Conservation (phyloP, 2,329 filamentous ascomycete genomes). For the Epichloe hybrida region DNA sequence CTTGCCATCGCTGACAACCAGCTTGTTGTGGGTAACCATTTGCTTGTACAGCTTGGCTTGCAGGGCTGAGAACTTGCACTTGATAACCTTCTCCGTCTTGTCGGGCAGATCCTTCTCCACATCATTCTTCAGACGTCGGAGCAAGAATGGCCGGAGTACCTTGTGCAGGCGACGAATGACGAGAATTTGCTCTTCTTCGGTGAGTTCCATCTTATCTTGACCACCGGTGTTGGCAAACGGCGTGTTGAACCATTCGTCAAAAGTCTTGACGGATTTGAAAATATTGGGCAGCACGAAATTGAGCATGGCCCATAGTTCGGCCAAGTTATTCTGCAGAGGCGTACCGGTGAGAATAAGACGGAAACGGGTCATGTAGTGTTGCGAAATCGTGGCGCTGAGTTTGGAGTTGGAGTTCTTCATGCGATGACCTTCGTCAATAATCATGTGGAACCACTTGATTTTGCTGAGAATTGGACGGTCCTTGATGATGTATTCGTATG, state of each 20-base stretch:
- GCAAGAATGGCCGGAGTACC: constrained; percentile 89
- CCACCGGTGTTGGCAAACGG: constrained; percentile 96
- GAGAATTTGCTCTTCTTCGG: constrained; percentile 97
- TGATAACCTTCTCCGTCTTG: constrained; percentile 98
- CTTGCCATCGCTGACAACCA: constrained; percentile 89
- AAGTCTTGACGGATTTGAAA: constrained; percentile 97
- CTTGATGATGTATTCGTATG: constrained; percentile 99
- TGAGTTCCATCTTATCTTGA: constrained; percentile 97
- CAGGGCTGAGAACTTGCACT: constrained; percentile 93
- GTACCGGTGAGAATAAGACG: constrained; percentile 96
- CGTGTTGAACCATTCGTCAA: constrained; percentile 99
- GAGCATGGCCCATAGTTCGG: constrained; percentile 92
- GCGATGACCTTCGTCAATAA: constrained; percentile 96
- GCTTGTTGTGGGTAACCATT: constrained; percentile 88
- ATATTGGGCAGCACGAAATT: constrained; percentile 98
- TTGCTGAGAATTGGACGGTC: constrained; percentile 90
- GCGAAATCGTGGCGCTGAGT: constrained; percentile 83
- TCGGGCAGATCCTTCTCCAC: constrained; percentile 97
- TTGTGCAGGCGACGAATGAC: constrained; percentile 98
- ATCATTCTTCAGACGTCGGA: constrained; percentile 97
- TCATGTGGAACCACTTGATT: constrained; percentile 99
- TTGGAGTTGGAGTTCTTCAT: constrained; percentile 99
- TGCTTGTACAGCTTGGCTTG: constrained; percentile 95
- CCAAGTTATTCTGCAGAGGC: constrained; percentile 89
- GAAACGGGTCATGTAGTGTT: constrained; percentile 91